These are phyloP conservation scores for Penicillium corylophilum DNA, from an alignment of 2,329 filamentous ascomycete species.

Conservation along the genomic window DNA sequence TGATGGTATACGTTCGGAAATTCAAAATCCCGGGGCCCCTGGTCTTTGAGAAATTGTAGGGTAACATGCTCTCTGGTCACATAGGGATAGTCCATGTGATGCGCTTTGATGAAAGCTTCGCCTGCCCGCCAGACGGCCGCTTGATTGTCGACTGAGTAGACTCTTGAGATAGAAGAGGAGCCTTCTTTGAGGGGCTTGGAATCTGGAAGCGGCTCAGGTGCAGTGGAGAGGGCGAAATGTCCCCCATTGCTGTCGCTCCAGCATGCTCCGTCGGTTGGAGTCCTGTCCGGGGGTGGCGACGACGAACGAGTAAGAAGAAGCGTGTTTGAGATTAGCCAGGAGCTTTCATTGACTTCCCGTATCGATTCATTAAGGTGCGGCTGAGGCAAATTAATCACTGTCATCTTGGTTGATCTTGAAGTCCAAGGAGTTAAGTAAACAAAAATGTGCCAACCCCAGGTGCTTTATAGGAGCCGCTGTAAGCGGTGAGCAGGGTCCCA, in stretches of 20 bases:
- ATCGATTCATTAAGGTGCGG: slow-evolving; percentile 13
- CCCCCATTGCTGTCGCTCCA: slow-evolving; percentile 12
- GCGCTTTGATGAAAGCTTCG: slow-evolving; percentile 13
- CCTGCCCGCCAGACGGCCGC: slow-evolving; percentile 12
- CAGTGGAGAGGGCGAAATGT: slow-evolving; percentile 9
- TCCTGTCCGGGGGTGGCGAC: slow-evolving; percentile 8
- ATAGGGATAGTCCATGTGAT: slow-evolving; percentile 12
- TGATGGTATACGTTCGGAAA: slow-evolving; percentile 3
- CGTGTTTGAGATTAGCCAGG: slow-evolving; percentile 11
- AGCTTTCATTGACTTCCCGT: slow-evolving; percentile 8
- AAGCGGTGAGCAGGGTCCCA: no score
- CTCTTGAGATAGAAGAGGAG: slow-evolving; percentile 3
- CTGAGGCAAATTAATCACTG: slow-evolving; percentile 2
- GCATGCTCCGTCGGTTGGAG: slow-evolving; percentile 4
- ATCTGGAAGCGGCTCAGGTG: slow-evolving; percentile 6
- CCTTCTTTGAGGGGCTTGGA: slow-evolving; percentile 4
- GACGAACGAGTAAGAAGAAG: slow-evolving; percentile 9
- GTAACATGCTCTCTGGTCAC: slow-evolving; percentile 12
- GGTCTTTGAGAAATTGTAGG: slow-evolving; percentile 10
- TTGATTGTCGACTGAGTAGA: slow-evolving; percentile 8
- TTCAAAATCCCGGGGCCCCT: slow-evolving; percentile 1
- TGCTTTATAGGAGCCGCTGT: slow-evolving; percentile 4
- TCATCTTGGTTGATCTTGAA: slow-evolving; percentile 7
- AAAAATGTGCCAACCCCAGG: background rate
- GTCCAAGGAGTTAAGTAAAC: slow-evolving; percentile 1